Percentiles rank a stretch among this genome's conserved stretches.
These are phyloP conservation scores for Cryptosporidium ubiquitum DNA, from an alignment of 169 alveolate species.

Conservation along the genomic window DNA sequence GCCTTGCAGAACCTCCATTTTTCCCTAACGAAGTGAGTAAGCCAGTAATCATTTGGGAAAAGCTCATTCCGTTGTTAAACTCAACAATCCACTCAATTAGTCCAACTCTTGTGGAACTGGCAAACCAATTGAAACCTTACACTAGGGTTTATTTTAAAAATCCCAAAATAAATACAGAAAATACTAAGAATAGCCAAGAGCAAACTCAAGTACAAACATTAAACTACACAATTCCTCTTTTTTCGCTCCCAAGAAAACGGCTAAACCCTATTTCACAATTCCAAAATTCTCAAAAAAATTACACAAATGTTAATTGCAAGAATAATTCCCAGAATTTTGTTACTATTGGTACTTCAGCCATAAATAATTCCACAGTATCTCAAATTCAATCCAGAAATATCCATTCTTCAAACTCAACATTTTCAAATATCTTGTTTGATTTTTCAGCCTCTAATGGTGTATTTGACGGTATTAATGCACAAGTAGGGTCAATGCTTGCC, in stretches of 20 bases:
- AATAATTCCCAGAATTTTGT: background rate
- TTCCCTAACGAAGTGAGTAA: conserved; percentile 23
- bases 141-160: conserved; percentile 9
- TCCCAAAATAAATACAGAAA: background rate
- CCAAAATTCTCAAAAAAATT: background rate
- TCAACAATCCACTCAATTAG: conserved; percentile 1
- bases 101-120: conserved; percentile 16
- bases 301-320: background rate
- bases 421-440: conserved; percentile 23
- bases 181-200: background rate
- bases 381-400: background rate
- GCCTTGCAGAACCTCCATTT: conserved; percentile 51
- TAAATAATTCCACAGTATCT: background rate
- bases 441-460: conserved; percentile 39
- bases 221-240: conserved; percentile 8
- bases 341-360: background rate
- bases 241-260: conserved; percentile 44
- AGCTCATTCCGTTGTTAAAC: conserved; percentile 12
- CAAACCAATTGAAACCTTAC: conserved; percentile 27
- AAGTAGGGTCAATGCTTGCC: conserved; percentile 26
- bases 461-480: conserved; percentile 10
- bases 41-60: conserved; percentile 30
- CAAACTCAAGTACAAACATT: background rate
- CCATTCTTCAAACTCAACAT: background rate
- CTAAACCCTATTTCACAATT: background rate